Evolutionary conservation across 495 filamentous ascomycete species (phyloP), one percentile per base, ranked within the genome.

Genomic region (Podospora appendiculata): DNA sequence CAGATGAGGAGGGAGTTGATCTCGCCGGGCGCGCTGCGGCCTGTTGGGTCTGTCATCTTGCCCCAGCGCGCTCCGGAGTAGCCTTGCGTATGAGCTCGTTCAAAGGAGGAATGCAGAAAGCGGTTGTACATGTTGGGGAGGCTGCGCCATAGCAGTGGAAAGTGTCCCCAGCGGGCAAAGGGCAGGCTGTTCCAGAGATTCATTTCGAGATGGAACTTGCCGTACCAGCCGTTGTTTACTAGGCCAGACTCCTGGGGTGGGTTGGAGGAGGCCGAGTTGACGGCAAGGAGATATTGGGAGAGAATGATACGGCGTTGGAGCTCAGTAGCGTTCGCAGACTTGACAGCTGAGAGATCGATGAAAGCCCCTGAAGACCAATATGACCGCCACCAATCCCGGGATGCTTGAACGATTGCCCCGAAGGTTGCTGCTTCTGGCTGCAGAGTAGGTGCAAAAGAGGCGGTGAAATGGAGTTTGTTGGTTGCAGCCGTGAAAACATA

Each of bases 1-100:
- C 77, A 80, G 48, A 79, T 78, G 17, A 80, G 58, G 19, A 80
- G 58, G 13, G 65, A 67, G 58, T 80, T 79, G 56, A 80, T 80
- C 53, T 79, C 75, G 13, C 77, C 79, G 8, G 79, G 79, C 10
- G 79, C 77, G 40, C 68, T 72, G 47, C 77, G 63, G 44, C 79
- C 79, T 4, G 72, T 71, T 0, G 79, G 73, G 57, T 81, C 79
- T 7, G 71, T 79, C 78, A 81, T 81, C 61, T 83, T 83, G 8
- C 79, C 77, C 72, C 76, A 75, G 48, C 77, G 70, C 8, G 78
- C 75, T 4, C 79, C 79, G 2, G 55, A 51, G 55, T 81, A 83
- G 11, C 79, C 77, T 52, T 79, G 77, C 0, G 53, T 43, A 8
- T 49, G 36, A 1, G 79, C 79, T 38, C 79, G 70, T 7, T 70